Evolutionary conservation across 2,329 filamentous ascomycete genomes (phyloP).

Genomic region (Talaromyces sp.): DNA sequence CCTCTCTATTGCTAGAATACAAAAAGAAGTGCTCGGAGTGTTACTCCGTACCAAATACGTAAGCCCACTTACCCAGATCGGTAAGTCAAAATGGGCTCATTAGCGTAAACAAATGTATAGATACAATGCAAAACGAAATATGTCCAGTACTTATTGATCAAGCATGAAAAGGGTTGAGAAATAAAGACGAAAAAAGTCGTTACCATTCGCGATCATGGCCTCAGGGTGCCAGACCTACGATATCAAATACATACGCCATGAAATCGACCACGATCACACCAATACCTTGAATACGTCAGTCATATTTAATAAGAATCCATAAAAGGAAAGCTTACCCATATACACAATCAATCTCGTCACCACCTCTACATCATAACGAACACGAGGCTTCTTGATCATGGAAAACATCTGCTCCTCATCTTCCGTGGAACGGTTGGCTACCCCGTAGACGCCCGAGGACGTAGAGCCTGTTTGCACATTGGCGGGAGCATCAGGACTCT

Average conservation of each 20-base stretch:
- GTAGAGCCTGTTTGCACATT: slow-evolving; percentile 24
- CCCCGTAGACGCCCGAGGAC: slow-evolving; percentile 25
- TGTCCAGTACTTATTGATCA: slow-evolving; percentile 1
- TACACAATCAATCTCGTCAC: slow-evolving; percentile 96
- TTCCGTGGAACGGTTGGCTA: slow-evolving; percentile 37
- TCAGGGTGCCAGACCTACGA: slow-evolving; percentile 49
- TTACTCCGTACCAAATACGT: background rate
- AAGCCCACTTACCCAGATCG: background rate
- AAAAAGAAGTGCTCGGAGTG: background rate
- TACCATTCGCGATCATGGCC: background rate
- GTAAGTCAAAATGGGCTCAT: too few relatives aligned
- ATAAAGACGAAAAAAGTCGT: background rate
- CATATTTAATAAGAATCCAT: background rate
- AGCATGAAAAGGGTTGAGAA: background rate
- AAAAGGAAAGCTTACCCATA: slow-evolving; percentile 58
- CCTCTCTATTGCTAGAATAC: slow-evolving; percentile 2
- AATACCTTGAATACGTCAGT: slow-evolving; percentile 54
- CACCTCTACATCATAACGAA: slow-evolving; percentile 97
- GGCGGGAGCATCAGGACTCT: slow-evolving; percentile 26
- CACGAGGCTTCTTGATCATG: slow-evolving; percentile 76
- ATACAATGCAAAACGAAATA: background rate
- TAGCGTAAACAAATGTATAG: background rate
- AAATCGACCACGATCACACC: slow-evolving; percentile 73
- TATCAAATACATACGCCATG: slow-evolving; percentile 69
- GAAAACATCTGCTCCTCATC: slow-evolving; percentile 80